Evolutionary conservation across 805 yeast genomes (phyloP), one percentile per base, ranked within the genome.

Genomic region (Pichia gijzeniarum): DNA sequence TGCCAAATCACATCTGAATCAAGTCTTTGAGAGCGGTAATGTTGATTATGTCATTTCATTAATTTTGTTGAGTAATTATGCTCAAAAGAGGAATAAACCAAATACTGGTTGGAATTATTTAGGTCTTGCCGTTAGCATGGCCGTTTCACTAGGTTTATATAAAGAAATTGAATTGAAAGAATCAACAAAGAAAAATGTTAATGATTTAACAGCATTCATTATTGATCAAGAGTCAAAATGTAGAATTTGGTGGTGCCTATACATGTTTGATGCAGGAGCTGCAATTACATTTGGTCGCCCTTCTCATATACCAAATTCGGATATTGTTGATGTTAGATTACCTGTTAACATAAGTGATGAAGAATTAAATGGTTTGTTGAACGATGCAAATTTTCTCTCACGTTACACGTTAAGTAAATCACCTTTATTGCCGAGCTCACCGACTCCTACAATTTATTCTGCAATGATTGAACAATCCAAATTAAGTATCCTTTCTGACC

Each of bases 51-150:
- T 80, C 9, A 73, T 73, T 39, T 73, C 82, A 1, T 63, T 79
- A 31, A 68, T 77, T 4, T 56, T 81, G 31, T 58, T 82, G 42
- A 73, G 82, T 47, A 76, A 76, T 51, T 82, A 80, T 60, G 74
- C 77, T 10, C 85, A 78, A 55, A 79, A 79, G 61, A 69, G 84
- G 41, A 77, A 80, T 53, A 78, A 77, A 52, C 81, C 83, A 45
- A 80, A 80, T 59, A 73, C 85, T 0, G 82, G 82, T 20, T 82
- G 86, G 83, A 77, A 77, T 53, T 79, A 76, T 51, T 63, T 79
- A 31, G 87, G 88, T 12, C 63, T 79, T 16, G 81, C 85, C 0
- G 72, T 78, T 8, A 66, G 83, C 49, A 79, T 81, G 82, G 85
- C 87, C 0, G 65, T 77, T 53, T 79, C 83, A 0, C 58, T 82